Conservation (phyloP, 495 filamentous ascomycete species). For the Aspergillus avenaceus region DNA sequence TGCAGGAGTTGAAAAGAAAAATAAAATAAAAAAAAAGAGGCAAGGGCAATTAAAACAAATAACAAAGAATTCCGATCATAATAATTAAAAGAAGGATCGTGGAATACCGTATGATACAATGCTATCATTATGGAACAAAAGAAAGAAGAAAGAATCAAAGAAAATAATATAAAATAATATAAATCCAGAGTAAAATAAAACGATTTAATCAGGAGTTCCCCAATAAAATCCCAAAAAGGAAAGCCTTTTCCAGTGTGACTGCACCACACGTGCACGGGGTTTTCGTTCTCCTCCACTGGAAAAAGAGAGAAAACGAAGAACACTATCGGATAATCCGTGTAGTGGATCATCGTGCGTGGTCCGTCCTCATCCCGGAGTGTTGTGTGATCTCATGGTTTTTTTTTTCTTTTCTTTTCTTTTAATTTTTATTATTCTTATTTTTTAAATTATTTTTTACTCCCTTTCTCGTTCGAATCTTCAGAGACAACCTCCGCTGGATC, state of each 20-base stretch:
- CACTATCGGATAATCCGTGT: background rate
- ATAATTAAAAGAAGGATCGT: background rate
- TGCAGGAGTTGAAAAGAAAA: too few relatives aligned
- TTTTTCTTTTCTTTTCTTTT: background rate
- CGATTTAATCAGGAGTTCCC: too few relatives aligned
- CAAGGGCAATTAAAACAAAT: conserved; percentile 4
- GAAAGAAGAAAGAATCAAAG: background rate
- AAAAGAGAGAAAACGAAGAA: too few relatives aligned
- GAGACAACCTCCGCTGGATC: conserved; percentile 11
- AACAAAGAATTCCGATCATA: too few relatives aligned
- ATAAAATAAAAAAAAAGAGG: too few relatives aligned
- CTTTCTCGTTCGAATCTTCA: conserved; percentile 4
- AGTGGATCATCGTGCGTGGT: background rate
- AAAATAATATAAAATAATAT: conserved; percentile 2
- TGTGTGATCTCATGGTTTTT: conserved; percentile 18
- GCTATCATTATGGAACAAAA: background rate
- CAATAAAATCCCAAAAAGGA: too few relatives aligned
- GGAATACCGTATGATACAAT: background rate
- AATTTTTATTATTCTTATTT: background rate
- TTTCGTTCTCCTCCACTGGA: background rate
- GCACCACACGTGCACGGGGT: background rate
- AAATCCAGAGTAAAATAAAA: background rate
- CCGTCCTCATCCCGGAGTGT: conserved; percentile 9
- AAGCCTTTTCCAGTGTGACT: background rate
- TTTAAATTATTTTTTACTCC: background rate